These are phyloP conservation scores for Talaromyces sp. DNA, from an alignment of 2,329 filamentous ascomycete species.

Conservation along the genomic window DNA sequence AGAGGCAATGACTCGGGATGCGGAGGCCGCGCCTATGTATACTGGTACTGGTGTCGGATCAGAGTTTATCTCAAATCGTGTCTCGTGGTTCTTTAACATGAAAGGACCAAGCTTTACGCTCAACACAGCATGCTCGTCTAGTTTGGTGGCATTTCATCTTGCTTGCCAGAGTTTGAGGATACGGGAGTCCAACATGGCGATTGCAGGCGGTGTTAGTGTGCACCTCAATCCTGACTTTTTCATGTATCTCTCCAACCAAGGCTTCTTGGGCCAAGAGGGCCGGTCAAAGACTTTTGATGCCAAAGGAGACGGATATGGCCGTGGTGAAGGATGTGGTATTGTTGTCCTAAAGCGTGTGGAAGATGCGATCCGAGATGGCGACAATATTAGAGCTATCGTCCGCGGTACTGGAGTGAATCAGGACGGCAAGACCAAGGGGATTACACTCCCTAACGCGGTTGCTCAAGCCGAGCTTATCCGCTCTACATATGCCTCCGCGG, in stretches of 20 bases:
- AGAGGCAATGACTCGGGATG: slow-evolving; percentile 18
- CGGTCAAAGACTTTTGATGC: not conserved
- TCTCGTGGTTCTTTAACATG: slow-evolving; percentile 49
- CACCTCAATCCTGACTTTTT: not conserved
- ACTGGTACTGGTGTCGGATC: slow-evolving; percentile 63
- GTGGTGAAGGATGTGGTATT: not conserved
- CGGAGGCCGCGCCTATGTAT: slow-evolving; percentile 49
- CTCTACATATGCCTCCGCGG: not conserved
- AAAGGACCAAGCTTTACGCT: slow-evolving; percentile 45
- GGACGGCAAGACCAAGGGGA: slow-evolving; percentile 30
- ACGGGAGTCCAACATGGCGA: not conserved
- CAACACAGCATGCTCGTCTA: slow-evolving; percentile 50
- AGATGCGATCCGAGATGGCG: slow-evolving; percentile 30
- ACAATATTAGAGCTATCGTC: slow-evolving; percentile 41
- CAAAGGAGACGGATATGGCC: not conserved
- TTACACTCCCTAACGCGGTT: slow-evolving; percentile 31
- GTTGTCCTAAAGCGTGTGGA: not conserved
- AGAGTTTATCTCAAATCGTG: slow-evolving; percentile 59
- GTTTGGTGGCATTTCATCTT: slow-evolving; percentile 38
- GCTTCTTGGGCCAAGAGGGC: not conserved
- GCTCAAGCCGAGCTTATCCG: not conserved
- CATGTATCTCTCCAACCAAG: not conserved
- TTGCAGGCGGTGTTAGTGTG: not conserved
- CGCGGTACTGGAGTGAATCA: slow-evolving; percentile 32
- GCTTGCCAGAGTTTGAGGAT: slow-evolving; percentile 26